phyloP scores from a whole-genome alignment of 208 protist genomes.

The Crithidia fasciculata region DNA sequence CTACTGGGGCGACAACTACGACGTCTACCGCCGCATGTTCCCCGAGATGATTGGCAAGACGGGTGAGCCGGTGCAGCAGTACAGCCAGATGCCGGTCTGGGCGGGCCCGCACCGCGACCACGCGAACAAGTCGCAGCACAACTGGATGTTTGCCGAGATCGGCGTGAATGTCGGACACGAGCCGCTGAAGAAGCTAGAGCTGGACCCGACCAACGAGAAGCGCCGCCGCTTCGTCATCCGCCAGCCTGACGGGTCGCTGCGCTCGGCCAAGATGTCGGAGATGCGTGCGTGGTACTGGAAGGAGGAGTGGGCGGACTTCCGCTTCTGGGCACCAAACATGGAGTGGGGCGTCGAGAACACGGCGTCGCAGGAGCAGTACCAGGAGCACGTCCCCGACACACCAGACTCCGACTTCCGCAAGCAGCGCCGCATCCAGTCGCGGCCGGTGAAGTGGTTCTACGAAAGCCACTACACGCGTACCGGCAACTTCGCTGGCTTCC shows the following conservation, averaged over 20 bases:
- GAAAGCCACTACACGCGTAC: constrained; percentile 93
- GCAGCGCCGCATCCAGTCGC: constrained; percentile 89
- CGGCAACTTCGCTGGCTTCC: constrained; percentile 90
- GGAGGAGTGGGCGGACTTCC: constrained; percentile 95
- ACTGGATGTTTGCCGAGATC: constrained; percentile 96
- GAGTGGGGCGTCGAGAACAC: constrained; percentile 94
- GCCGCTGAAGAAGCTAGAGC: constrained; percentile 91
- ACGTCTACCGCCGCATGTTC: constrained; percentile 93
- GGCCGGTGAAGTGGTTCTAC: constrained; percentile 95
- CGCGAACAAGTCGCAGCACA: constrained; percentile 92
- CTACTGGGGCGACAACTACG: constrained; percentile 96
- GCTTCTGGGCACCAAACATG: constrained; percentile 94
- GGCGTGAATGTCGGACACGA: constrained; percentile 94
- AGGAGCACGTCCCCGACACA: constrained; percentile 93
- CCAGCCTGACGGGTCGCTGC: constrained; percentile 92
- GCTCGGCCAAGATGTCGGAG: constrained; percentile 95
- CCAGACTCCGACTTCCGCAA: constrained; percentile 91
- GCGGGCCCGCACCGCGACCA: constrained; percentile 91
- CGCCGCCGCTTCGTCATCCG: constrained; percentile 91
- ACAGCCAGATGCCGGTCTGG: constrained; percentile 93
- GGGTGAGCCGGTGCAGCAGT: constrained; percentile 93
- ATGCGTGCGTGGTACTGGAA: constrained; percentile 96
- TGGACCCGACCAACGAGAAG: constrained; percentile 94
- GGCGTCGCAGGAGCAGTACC: constrained; percentile 91
- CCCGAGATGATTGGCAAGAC: constrained; percentile 93